These are phyloP conservation scores for Trichoderma lentiforme DNA, from an alignment of 2,329 filamentous ascomycete species.

Conservation along the genomic window DNA sequence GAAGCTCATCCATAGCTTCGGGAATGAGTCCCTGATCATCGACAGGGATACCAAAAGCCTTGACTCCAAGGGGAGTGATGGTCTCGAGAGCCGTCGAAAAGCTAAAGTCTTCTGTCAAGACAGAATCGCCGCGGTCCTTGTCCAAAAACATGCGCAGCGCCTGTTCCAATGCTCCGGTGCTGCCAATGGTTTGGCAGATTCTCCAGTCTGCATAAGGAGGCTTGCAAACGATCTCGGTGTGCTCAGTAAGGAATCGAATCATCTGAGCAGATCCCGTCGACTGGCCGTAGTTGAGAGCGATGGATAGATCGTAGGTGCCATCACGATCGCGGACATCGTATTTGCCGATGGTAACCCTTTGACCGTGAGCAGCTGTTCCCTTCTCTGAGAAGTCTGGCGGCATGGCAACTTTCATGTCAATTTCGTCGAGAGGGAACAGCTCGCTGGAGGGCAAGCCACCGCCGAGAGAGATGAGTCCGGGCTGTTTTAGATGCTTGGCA, in stretches of 20 bases:
- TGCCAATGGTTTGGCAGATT: conserved; percentile 78
- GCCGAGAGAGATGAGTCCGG: conserved; percentile 85
- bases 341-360: conserved; percentile 69
- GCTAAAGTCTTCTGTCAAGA: conserved; percentile 87
- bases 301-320: conserved; percentile 67
- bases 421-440: conserved; percentile 85
- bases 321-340: conserved; percentile 68
- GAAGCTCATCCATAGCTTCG: conserved; percentile 48
- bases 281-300: conserved; percentile 91
- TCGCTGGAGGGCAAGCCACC: conserved; percentile 84
- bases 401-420: conserved; percentile 70
- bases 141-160: conserved; percentile 76
- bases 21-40: conserved; percentile 55
- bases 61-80: conserved; percentile 50
- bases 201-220: conserved; percentile 91
- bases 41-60: conserved; percentile 48
- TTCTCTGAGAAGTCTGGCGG: conserved; percentile 68
- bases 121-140: conserved; percentile 64
- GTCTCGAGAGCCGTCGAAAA: conserved; percentile 72
- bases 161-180: conserved; percentile 82
- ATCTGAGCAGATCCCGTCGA: conserved; percentile 82
- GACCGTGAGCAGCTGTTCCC: conserved; percentile 59
- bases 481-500: conserved; percentile 72
- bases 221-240: conserved; percentile 84
- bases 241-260: conserved; percentile 87